Conservation (phyloP, 441 rosid genomes). For the Pelargonium australe region DNA sequence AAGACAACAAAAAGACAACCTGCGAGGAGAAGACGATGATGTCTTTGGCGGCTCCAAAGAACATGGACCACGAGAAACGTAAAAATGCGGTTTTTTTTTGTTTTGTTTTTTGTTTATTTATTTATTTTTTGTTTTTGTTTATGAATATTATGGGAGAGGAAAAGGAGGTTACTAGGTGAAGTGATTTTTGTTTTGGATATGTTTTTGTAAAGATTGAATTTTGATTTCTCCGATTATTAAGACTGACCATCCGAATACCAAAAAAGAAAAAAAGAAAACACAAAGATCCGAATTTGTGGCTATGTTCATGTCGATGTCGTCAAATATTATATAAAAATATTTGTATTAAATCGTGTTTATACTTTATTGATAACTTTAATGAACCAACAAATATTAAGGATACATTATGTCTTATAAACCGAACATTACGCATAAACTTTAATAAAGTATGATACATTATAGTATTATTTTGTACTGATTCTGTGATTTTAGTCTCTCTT, state of each 20-base stretch:
- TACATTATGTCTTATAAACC: too few species aligned
- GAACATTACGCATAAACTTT: too few species aligned
- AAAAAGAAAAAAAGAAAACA: not conserved
- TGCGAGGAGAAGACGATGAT: not conserved
- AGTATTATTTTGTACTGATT: too few species aligned
- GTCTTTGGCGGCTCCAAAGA: not conserved
- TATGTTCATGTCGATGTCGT: not conserved
- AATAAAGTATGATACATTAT: too few species aligned
- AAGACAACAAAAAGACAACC: not conserved
- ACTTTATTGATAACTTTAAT: too few species aligned
- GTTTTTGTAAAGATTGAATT: not conserved
- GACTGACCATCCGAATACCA: not conserved
- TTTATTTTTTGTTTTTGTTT: too few species aligned
- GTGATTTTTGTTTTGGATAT: not conserved
- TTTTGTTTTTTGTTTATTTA: too few species aligned
- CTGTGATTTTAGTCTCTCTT: too few species aligned
- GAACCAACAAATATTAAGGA: too few species aligned
- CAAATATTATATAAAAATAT: not conserved
- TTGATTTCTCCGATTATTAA: not conserved
- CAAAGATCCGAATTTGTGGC: constrained; percentile 1
- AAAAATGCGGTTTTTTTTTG: not conserved
- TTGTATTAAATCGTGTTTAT: too few species aligned
- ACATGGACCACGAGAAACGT: not conserved
- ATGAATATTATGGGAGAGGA: too few species aligned
- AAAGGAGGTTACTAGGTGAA: not conserved